A percentile compares a stretch with the other conserved stretches of the same genome.
phyloP scores from a whole-genome alignment of 2,329 filamentous ascomycete species.

The Clarireedia monteithiana region DNA sequence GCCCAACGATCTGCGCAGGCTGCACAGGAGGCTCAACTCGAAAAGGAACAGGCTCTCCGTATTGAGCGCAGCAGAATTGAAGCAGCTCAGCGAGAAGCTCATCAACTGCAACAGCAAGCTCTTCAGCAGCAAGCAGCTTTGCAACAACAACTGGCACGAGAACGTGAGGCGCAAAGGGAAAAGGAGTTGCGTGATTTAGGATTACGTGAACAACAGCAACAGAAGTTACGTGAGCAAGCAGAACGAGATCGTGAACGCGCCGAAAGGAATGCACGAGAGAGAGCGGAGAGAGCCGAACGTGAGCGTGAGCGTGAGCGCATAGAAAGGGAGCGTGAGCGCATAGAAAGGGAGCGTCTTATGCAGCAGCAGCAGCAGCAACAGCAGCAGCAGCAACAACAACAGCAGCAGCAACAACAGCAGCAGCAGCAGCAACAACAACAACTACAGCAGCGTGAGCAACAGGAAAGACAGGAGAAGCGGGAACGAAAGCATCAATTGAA shows the following conservation, averaged over 20 bases:
- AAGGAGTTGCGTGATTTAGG: conserved; percentile 4
- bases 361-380: too few species aligned
- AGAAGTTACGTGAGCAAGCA: not conserved
- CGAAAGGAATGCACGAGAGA: not conserved
- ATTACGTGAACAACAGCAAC: conserved; percentile 10
- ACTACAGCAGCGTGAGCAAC: conserved; percentile 7
- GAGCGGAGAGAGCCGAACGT: conserved; percentile 5
- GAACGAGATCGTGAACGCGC: not conserved
- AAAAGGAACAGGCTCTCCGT: conserved; percentile 23
- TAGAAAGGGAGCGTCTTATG: too few species aligned
- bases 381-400: too few species aligned
- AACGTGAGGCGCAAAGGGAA: not conserved
- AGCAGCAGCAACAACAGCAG: too few species aligned
- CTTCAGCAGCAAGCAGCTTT: not conserved
- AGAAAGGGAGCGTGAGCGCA: conserved; percentile 10
- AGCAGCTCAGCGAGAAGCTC: conserved; percentile 17
- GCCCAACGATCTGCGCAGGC: conserved; percentile 23
- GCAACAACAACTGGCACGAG: not conserved
- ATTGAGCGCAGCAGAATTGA: conserved; percentile 19
- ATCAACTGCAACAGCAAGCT: not conserved
- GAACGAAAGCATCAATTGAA: conserved; percentile 25
- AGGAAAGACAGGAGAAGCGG: conserved; percentile 11
- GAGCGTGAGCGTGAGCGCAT: conserved; percentile 3
- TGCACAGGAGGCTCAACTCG: conserved; percentile 26
- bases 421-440: not conserved